Conservation (phyloP, 129 eudicot species). For the Helianthus tuberosus region DNA sequence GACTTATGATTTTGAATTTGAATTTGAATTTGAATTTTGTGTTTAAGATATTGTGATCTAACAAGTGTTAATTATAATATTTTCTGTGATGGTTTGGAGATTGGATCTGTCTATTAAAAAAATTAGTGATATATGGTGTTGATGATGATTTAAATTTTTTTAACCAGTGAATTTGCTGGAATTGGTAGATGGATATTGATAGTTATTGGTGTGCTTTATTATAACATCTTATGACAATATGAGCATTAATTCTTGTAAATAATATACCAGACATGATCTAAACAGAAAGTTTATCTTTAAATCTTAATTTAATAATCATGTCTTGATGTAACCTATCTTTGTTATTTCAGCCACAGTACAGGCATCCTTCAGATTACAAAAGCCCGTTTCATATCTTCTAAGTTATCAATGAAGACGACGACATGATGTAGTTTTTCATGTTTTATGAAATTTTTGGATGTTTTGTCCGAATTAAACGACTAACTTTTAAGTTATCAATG, state of each 20-base stretch:
- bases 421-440: too few relatives aligned
- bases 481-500: too few relatives aligned
- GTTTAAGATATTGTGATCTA: conserved; percentile 2
- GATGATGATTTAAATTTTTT: neutral
- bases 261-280: neutral
- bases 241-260: conserved; percentile 5
- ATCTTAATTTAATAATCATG: neutral
- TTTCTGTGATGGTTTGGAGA: conserved; percentile 13
- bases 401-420: too few relatives aligned
- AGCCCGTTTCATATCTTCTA: conserved; percentile 69
- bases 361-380: conserved; percentile 65
- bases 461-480: too few relatives aligned
- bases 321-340: conserved; percentile 2
- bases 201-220: conserved; percentile 15
- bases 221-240: neutral
- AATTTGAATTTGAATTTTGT: neutral
- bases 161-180: conserved; percentile 10
- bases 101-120: conserved; percentile 26
- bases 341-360: conserved; percentile 63
- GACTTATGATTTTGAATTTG: conserved; percentile 15
- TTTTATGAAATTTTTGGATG: too few relatives aligned
- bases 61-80: neutral
- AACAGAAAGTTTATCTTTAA: neutral
- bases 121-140: neutral
- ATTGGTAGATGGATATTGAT: conserved; percentile 31